Percentiles rank a stretch among this genome's conserved stretches.
These are phyloP conservation scores for Suillus spraguei DNA, from an alignment of 768 basidiomycete genomes.

Conservation along the genomic window DNA sequence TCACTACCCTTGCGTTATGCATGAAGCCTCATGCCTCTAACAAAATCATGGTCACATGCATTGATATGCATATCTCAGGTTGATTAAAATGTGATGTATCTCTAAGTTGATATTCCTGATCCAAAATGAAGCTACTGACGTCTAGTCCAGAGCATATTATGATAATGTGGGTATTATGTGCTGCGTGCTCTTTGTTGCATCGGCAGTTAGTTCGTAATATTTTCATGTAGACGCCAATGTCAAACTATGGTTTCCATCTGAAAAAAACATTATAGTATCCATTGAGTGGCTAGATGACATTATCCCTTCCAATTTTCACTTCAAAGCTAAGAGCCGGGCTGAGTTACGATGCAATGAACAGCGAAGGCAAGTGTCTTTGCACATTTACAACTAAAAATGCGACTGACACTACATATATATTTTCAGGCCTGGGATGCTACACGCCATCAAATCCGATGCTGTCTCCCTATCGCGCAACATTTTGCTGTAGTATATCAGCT, in stretches of 20 bases:
- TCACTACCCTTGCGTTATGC: neutral
- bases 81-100: slow-evolving; percentile 1
- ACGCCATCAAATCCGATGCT: neutral
- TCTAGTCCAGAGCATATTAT: neutral
- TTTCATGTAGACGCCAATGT: neutral
- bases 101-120: neutral
- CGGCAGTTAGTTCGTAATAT: neutral
- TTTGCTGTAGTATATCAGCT: neutral
- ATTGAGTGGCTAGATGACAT: neutral
- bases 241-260: neutral
- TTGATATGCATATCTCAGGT: neutral
- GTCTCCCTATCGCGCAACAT: neutral
- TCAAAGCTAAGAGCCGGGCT: neutral
- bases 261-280: neutral
- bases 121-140: neutral
- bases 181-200: neutral
- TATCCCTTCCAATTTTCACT: no score
- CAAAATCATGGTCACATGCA: neutral
- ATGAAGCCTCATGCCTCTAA: neutral
- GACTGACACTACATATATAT: neutral
- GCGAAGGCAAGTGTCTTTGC: no score
- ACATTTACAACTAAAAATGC: neutral
- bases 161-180: neutral
- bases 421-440: neutral
- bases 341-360: neutral